Evolutionary conservation across 192 early-diverging fungal species (phyloP), one percentile per base, ranked within the genome.

Genomic region (Thamnidium elegans): DNA sequence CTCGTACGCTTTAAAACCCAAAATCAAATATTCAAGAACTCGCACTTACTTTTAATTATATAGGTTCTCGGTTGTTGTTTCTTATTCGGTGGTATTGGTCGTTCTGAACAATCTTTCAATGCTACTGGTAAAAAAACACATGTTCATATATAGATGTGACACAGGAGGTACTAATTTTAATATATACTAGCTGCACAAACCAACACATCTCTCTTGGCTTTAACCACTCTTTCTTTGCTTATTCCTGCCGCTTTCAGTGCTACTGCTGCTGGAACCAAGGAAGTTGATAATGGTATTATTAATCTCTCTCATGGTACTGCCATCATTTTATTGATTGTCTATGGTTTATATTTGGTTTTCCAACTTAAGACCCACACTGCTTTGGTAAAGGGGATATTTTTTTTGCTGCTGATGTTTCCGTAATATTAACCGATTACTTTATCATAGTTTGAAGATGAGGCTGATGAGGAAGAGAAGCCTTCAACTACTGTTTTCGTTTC

Each of bases 301-400:
- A 73, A 83, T 26, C 76, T 90, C 58, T 84, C 81, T 36, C 84
- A 86, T 36, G 88, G 86, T 6, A 88, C 85, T 0, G 78, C 88
- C n/a, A 70, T 91, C 47, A 80, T 92, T 3, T 64, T 91, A 21
- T 76, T 91, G 30, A 21, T 85, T 4, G 84, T 91, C 31, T 91
- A 90, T 56, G 47, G 83, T 7, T 58, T 91, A 51, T 90, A 83
- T 55, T 63, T 97, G 50, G 39, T 91, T 3, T 98, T 97, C 84
- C 94, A 93, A 81, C 83, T 98, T 21, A 87, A 87, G 60, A 95
- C 93, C 6, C 93, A 97, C 75, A 78, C 69, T n/a, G 75, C 82
- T 59, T 60, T 82, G 71, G 71, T 73, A 73, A 46, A 14, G 1
- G 0, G n/a, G 79, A 72, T 54, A 36, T 34, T 56, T 31, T 19